Conservation (phyloP, 2,329 filamentous ascomycete species). For the Colletotrichum liriopes region DNA sequence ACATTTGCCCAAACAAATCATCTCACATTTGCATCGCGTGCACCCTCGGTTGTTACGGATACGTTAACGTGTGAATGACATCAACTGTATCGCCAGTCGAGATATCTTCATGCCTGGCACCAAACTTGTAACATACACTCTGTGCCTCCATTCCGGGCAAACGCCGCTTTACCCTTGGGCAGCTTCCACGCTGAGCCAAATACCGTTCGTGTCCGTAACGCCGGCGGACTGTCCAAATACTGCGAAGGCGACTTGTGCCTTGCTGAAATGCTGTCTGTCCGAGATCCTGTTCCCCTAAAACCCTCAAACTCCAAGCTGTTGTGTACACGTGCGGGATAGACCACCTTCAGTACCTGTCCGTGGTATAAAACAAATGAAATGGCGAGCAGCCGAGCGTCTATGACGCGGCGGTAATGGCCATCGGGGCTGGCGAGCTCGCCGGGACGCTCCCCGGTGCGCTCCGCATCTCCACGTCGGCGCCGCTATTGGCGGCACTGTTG, state of each 20-base stretch:
- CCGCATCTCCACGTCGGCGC: conserved; percentile 67
- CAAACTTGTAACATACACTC: conserved; percentile 36
- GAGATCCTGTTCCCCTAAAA: not conserved
- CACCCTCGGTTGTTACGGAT: not conserved
- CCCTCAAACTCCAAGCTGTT: conserved; percentile 40
- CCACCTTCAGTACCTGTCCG: not conserved
- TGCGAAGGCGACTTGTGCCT: conserved; percentile 13
- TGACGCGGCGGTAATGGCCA: conserved; percentile 63
- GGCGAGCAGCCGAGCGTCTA: conserved; percentile 30
- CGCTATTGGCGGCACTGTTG: conserved; percentile 56
- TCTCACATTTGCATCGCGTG: not conserved
- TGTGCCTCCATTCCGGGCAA: conserved; percentile 29
- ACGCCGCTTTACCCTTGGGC: conserved; percentile 35
- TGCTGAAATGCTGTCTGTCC: conserved; percentile 20
- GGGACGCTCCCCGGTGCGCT: conserved; percentile 65
- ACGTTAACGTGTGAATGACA: not conserved
- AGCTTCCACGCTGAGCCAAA: conserved; percentile 32
- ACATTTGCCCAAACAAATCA: not conserved
- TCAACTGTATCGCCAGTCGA: conserved; percentile 18
- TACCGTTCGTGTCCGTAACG: conserved; percentile 34
- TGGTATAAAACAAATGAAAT: conserved; percentile 4
- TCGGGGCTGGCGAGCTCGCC: conserved; percentile 67
- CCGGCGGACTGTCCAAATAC: conserved; percentile 29
- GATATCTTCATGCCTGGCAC: conserved; percentile 14
- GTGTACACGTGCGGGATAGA: conserved; percentile 22